These are phyloP conservation scores for Chenopodium formosanum DNA, from an alignment of 148 eudicot genomes.

Conservation along the genomic window DNA sequence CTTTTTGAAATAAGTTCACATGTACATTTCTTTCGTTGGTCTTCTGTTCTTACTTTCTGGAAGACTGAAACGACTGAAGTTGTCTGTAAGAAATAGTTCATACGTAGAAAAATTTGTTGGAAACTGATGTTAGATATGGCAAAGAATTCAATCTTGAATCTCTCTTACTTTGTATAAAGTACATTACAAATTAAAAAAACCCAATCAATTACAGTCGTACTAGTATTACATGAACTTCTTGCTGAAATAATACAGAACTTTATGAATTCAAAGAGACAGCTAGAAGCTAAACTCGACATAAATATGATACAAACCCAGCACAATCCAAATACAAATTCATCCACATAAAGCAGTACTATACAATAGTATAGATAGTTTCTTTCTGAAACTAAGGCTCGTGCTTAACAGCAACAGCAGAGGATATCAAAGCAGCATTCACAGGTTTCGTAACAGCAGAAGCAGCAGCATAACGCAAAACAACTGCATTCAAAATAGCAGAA, in stretches of 20 bases:
- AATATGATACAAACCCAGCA: not conserved
- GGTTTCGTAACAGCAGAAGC: constrained; percentile 40
- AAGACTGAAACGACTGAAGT: not conserved
- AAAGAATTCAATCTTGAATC: not conserved
- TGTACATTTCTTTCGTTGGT: not conserved
- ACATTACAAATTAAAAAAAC: not conserved
- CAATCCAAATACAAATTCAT: not conserved
- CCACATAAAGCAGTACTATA: not conserved
- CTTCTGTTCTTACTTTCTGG: not conserved
- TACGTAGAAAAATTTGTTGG: not conserved
- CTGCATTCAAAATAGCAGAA: constrained; percentile 20
- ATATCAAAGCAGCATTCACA: constrained; percentile 37
- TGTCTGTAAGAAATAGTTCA: not conserved
- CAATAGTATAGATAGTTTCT: not conserved
- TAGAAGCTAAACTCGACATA: not conserved
- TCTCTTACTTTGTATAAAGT: no score
- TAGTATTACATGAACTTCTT: not conserved
- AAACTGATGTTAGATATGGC: not conserved
- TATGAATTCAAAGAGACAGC: not conserved
- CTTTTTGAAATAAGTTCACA: not conserved
- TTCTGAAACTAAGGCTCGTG: not conserved
- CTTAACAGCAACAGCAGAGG: constrained; percentile 34
- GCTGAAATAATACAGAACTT: not conserved
- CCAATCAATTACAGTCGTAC: not conserved
- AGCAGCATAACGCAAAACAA: constrained; percentile 31